Percentiles rank a stretch among this genome's conserved stretches.
Conservation (phyloP, 345 rosid genomes). For the Physaria fendleri region DNA sequence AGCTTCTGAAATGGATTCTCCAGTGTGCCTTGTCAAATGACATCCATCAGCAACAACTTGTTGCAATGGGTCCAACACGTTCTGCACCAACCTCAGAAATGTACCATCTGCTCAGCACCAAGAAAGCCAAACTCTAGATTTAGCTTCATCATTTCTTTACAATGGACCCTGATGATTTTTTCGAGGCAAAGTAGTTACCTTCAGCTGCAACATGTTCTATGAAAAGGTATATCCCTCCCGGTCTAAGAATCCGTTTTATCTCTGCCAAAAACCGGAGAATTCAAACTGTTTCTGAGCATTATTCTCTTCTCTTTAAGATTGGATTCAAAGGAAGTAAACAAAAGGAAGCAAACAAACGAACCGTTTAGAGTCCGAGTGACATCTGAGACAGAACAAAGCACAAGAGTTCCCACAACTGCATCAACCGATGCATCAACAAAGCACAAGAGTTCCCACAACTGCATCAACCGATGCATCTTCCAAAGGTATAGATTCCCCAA, state of each 20-base stretch:
- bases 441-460: conserved; percentile 74
- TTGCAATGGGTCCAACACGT: conserved; percentile 62
- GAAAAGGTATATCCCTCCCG: conserved; percentile 67
- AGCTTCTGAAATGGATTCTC: conserved; percentile 48
- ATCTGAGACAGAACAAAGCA: conserved; percentile 72
- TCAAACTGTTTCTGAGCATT: not conserved
- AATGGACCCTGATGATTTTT: not conserved
- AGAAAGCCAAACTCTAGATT: not conserved
- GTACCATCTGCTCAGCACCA: conserved; percentile 57
- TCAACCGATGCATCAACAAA: conserved; percentile 87
- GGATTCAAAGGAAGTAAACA: not conserved
- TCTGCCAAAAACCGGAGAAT: conserved; percentile 30
- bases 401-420: conserved; percentile 80
- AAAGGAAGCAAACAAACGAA: conserved; percentile 10
- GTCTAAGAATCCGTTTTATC: conserved; percentile 70
- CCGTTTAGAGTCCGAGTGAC: conserved; percentile 56
- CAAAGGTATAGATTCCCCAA: conserved; percentile 73
- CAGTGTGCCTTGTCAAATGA: conserved; percentile 64
- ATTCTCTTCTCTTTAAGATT: not conserved
- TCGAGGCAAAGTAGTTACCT: conserved; percentile 33
- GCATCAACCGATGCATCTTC: conserved; percentile 75
- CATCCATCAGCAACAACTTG: conserved; percentile 66
- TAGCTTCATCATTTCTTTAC: not conserved
- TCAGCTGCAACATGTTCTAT: conserved; percentile 87
- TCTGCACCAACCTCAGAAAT: conserved; percentile 47